Evolutionary conservation across 176 grass and related monocot genomes (phyloP).

Genomic region (Triticum aestivum): DNA sequence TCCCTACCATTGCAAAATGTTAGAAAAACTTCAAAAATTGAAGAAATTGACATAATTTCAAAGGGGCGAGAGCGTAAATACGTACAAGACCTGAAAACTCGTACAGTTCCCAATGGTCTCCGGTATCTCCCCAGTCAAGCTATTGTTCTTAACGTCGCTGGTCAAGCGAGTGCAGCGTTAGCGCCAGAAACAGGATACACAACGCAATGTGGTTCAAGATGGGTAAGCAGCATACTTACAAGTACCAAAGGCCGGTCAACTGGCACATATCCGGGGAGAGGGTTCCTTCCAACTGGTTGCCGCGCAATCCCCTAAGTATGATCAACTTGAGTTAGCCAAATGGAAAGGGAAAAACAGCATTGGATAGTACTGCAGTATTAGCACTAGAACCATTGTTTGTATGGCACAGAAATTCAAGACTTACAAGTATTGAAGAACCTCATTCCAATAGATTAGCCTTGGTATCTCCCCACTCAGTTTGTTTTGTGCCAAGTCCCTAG

Average conservation of each 20-base stretch:
- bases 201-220: neutral
- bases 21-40: neutral
- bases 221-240: conserved; percentile 50
- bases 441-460: conserved; percentile 98
- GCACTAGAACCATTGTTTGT: neutral
- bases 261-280: conserved; percentile 93
- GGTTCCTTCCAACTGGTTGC: conserved; percentile 78
- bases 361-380: neutral
- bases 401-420: conserved; percentile 4
- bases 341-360: neutral
- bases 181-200: neutral
- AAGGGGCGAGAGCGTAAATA: conserved; percentile 14
- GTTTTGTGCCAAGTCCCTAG: conserved; percentile 93
- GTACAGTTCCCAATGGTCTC: conserved; percentile 94
- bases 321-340: neutral
- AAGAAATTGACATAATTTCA: neutral
- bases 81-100: conserved; percentile 98
- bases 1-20: conserved; percentile 61
- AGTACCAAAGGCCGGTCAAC: conserved; percentile 96
- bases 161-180: neutral
- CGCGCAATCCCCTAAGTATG: conserved; percentile 66
- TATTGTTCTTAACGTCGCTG: conserved; percentile 98
- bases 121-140: conserved; percentile 77
- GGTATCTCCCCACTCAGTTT: conserved; percentile 91
- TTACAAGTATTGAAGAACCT: conserved; percentile 96